Evolutionary conservation across 768 basidiomycete genomes (phyloP).

Genomic region (Xerocomus brunneocitrinus): DNA sequence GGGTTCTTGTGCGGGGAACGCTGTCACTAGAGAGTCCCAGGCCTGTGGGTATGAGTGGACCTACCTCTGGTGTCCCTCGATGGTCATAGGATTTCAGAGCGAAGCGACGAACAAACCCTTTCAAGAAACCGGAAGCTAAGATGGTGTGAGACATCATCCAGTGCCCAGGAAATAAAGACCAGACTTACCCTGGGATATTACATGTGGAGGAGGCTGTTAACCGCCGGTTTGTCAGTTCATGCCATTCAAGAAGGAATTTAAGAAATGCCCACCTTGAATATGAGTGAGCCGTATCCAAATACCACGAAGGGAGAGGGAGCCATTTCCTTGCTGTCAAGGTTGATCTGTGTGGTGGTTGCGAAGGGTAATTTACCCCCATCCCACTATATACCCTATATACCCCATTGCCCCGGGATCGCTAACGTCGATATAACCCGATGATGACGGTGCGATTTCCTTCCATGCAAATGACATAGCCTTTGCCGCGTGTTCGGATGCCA

Average conservation of each 20-base stretch:
- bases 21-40: neutral
- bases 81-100: slow-evolving; percentile 89
- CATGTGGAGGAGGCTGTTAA: slow-evolving; percentile 72
- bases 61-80: slow-evolving; percentile 76
- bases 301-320: slow-evolving; percentile 49
- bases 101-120: slow-evolving; percentile 83
- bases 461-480: neutral
- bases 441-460: neutral
- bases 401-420: neutral
- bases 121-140: slow-evolving; percentile 72
- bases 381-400: slow-evolving; percentile 10
- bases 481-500: neutral
- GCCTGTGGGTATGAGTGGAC: neutral
- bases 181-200: slow-evolving; percentile 56
- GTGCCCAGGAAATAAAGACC: neutral
- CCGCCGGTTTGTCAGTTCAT: neutral
- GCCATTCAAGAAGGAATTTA: neutral
- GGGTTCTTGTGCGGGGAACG: slow-evolving; percentile 43
- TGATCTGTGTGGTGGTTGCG: neutral
- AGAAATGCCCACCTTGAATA: slow-evolving; percentile 58
- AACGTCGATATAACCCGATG: neutral
- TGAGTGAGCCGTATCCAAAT: slow-evolving; percentile 87
- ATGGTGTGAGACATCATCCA: neutral
- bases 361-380: neutral
- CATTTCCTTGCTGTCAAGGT: neutral